A percentile compares a stretch with the other conserved stretches of the same genome.
Evolutionary conservation across 2,329 filamentous ascomycete species (phyloP).

Genomic region (Ilyonectria destructans): DNA sequence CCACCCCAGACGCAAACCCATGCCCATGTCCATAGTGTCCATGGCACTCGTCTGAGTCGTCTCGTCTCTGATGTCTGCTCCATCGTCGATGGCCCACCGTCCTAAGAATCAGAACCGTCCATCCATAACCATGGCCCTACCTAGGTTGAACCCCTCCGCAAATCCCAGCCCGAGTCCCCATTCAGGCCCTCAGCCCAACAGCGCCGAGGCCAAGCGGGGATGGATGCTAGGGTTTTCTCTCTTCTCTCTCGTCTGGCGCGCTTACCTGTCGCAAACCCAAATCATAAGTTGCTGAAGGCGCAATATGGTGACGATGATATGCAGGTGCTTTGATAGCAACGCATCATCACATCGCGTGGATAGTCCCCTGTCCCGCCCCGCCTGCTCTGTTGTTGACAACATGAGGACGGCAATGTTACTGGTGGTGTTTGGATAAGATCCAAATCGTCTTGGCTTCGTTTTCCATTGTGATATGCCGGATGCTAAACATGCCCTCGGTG

Average conservation of each 20-base stretch:
- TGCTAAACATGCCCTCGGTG: slow-evolving; percentile 15
- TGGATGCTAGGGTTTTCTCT: slow-evolving; percentile 3
- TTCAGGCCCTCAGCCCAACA: slow-evolving; percentile 9
- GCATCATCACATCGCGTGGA: slow-evolving; percentile 10
- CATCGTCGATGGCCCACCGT: slow-evolving; percentile 8
- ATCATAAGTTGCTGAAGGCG: slow-evolving; percentile 4
- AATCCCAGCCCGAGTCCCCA: slow-evolving; percentile 7
- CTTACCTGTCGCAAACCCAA: slow-evolving; percentile 8
- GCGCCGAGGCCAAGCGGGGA: slow-evolving; percentile 18
- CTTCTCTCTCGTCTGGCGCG: slow-evolving; percentile 16
- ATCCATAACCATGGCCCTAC: slow-evolving; percentile 14
- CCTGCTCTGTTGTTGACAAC: slow-evolving; percentile 6
- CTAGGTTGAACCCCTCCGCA: no score
- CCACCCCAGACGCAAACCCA: slow-evolving; percentile 12
- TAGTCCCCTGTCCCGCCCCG: slow-evolving; percentile 11
- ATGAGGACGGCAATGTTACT: background rate
- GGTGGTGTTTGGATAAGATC: no score
- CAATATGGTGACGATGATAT: slow-evolving; percentile 14
- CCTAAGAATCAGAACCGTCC: slow-evolving; percentile 8
- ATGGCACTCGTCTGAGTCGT: background rate
- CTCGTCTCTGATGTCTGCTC: background rate
- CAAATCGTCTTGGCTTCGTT: slow-evolving; percentile 7
- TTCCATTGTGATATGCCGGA: slow-evolving; percentile 7
- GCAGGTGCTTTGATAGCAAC: slow-evolving; percentile 14
- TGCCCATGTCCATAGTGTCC: background rate